Conservation (phyloP, 163 green algal genomes). For the Prototheca wickerhamii region DNA sequence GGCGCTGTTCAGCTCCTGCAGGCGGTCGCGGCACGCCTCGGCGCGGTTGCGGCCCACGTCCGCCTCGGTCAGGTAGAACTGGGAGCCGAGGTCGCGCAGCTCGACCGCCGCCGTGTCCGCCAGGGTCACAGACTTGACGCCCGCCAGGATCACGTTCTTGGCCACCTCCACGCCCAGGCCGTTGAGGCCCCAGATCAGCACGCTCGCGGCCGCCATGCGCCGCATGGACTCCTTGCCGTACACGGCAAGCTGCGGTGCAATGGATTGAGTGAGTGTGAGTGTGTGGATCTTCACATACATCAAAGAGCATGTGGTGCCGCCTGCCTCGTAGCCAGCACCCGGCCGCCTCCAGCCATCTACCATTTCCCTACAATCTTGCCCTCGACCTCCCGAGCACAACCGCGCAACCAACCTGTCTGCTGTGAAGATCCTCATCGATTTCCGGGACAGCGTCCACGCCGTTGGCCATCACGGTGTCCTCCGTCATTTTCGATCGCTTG, state of each 20-base stretch:
- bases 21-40: constrained; percentile 70
- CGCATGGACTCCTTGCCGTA: constrained; percentile 94
- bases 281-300: neutral
- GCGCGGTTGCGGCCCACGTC: constrained; percentile 86
- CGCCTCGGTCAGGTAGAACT: constrained; percentile 92
- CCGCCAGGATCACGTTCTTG: constrained; percentile 97
- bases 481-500: constrained; percentile 31
- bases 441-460: constrained; percentile 20
- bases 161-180: constrained; percentile 81
- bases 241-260: constrained; percentile 83
- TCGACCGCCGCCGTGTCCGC: constrained; percentile 60
- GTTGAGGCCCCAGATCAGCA: constrained; percentile 79
- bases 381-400: neutral
- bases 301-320: neutral
- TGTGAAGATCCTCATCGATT: constrained; percentile 95
- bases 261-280: too few species aligned
- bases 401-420: constrained; percentile 33
- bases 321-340: neutral
- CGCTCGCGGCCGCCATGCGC: constrained; percentile 64
- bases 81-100: constrained; percentile 68
- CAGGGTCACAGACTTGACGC: constrained; percentile 84
- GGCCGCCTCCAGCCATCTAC: too few species aligned
- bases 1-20: constrained; percentile 93
- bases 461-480: constrained; percentile 14
- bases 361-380: neutral